phyloP scores from a whole-genome alignment of 2,329 filamentous ascomycete genomes.

The Zasmidium cellare region DNA sequence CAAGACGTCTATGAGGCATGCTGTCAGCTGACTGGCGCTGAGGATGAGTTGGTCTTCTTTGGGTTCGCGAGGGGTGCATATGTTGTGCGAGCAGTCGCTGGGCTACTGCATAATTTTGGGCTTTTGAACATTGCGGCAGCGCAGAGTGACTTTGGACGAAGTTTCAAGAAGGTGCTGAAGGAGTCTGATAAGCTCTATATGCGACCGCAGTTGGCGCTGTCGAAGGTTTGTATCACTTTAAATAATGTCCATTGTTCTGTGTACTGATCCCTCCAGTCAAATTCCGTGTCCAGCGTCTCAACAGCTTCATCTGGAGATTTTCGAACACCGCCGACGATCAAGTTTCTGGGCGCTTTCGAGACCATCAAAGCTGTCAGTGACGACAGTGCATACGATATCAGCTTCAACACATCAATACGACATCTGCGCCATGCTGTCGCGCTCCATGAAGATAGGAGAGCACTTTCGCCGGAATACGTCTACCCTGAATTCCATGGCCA shows the following conservation, averaged over 20 bases:
- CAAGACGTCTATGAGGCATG: slow-evolving; percentile 28
- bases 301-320: slow-evolving; percentile 10
- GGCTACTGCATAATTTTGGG: slow-evolving; percentile 40
- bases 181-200: slow-evolving; percentile 16
- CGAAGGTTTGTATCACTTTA: not conserved
- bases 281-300: slow-evolving; percentile 15
- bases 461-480: slow-evolving; percentile 30
- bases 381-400: slow-evolving; percentile 31
- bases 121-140: slow-evolving; percentile 25
- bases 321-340: slow-evolving; percentile 34
- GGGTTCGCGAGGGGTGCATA: slow-evolving; percentile 44
- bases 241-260: not conserved
- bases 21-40: slow-evolving; percentile 15
- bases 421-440: slow-evolving; percentile 42
- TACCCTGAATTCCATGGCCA: slow-evolving; percentile 20
- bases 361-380: slow-evolving; percentile 35
- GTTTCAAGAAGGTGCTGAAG: slow-evolving; percentile 31
- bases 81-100: slow-evolving; percentile 42
- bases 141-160: slow-evolving; percentile 26
- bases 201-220: slow-evolving; percentile 10
- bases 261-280: not conserved
- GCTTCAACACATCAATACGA: slow-evolving; percentile 36
- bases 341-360: slow-evolving; percentile 42
- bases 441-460: slow-evolving; percentile 39
- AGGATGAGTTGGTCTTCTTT: slow-evolving; percentile 44